These are phyloP conservation scores for Cryptococcus sp. DNA, from an alignment of 1,284 basidiomycete species.

Conservation along the genomic window DNA sequence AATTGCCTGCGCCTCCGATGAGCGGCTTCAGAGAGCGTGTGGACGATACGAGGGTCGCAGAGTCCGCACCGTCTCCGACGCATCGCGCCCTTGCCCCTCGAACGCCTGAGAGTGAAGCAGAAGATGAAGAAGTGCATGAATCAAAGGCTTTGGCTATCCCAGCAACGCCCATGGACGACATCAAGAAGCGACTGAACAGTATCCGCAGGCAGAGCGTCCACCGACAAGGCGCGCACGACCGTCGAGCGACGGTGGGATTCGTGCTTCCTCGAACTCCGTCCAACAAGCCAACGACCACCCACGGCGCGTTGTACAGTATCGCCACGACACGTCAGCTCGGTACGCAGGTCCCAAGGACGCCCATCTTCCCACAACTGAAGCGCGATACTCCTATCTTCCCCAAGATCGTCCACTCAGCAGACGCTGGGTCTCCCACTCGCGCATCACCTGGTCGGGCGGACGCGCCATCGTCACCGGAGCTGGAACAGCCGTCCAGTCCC, in stretches of 20 bases:
- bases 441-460: background rate
- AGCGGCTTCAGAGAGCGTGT: constrained; percentile 38
- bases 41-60: constrained; percentile 16
- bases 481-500: constrained; percentile 9
- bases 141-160: constrained; percentile 9
- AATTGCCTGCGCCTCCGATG: constrained; percentile 35
- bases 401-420: background rate
- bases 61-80: constrained; percentile 25
- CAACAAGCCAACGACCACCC: constrained; percentile 4
- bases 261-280: constrained; percentile 36
- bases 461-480: constrained; percentile 5
- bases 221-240: constrained; percentile 11
- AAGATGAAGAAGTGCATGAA: constrained; percentile 7
- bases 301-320: constrained; percentile 23
- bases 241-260: constrained; percentile 42
- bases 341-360: constrained; percentile 14
- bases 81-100: constrained; percentile 33
- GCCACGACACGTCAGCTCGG: constrained; percentile 4
- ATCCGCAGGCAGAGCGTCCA: constrained; percentile 30
- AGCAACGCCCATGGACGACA: constrained; percentile 34
- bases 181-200: constrained; percentile 34
- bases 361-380: constrained; percentile 19
- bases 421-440: background rate
- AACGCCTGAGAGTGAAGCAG: constrained; percentile 10
- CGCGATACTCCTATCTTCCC: background rate